phyloP scores from a whole-genome alignment of 2,329 filamentous ascomycete species.

The Colletotrichum zoysiae region DNA sequence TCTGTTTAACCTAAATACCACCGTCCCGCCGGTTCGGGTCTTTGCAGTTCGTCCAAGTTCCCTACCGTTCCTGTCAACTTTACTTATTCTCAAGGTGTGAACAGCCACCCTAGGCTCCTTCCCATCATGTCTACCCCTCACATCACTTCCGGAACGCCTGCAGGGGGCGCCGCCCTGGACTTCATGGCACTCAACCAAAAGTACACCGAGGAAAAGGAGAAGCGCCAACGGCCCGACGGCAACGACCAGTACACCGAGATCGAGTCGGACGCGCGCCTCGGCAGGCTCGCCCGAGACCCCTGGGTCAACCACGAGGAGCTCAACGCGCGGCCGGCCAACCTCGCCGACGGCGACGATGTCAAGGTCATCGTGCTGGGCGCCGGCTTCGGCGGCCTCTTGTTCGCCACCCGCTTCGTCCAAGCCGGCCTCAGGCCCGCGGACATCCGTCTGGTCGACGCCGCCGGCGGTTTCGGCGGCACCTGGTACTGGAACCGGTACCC shows the following conservation, averaged over 20 bases:
- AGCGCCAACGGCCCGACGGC: slow-evolving; percentile 51
- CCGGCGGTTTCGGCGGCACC: slow-evolving; percentile 61
- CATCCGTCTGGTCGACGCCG: slow-evolving; percentile 57
- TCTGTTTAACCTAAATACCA: not conserved
- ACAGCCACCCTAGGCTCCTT: not conserved
- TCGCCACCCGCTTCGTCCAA: slow-evolving; percentile 47
- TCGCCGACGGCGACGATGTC: slow-evolving; percentile 47
- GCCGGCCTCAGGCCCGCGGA: slow-evolving; percentile 48
- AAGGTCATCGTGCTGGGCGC: slow-evolving; percentile 52
- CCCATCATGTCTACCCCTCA: slow-evolving; percentile 27
- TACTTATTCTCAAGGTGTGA: not conserved
- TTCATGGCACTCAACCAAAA: slow-evolving; percentile 46
- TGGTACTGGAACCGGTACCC: slow-evolving; percentile 68
- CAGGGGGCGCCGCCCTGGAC: slow-evolving; percentile 31
- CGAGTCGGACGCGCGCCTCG: slow-evolving; percentile 42
- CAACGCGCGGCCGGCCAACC: slow-evolving; percentile 44
- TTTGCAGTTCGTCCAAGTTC: not conserved
- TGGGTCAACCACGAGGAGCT: slow-evolving; percentile 52
- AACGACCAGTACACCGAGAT: slow-evolving; percentile 51
- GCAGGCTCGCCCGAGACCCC: slow-evolving; percentile 49
- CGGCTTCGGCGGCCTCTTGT: slow-evolving; percentile 52
- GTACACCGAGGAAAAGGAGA: slow-evolving; percentile 52
- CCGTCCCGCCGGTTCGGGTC: not conserved
- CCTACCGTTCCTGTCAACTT: not conserved
- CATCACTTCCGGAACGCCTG: slow-evolving; percentile 4